These are phyloP conservation scores for Herpotrichia juniperi DNA, from an alignment of 2,329 filamentous ascomycete species.

Conservation along the genomic window DNA sequence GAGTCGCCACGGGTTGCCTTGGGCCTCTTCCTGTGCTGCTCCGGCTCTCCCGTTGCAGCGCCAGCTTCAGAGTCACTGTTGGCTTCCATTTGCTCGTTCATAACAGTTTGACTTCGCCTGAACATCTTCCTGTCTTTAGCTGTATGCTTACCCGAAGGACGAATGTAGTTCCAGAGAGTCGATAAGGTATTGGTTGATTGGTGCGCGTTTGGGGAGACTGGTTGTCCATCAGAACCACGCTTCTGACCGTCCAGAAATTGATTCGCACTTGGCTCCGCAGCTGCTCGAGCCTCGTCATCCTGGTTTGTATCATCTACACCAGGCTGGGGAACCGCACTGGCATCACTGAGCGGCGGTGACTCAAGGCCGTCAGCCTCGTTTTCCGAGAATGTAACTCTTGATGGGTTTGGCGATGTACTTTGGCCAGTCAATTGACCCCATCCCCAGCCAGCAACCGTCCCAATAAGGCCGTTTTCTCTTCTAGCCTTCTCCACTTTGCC, in stretches of 20 bases:
- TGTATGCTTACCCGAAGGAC: constrained; percentile 65
- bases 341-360: constrained; percentile 40
- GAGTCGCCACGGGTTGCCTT: constrained; percentile 58
- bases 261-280: constrained; percentile 35
- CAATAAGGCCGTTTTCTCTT: constrained; percentile 87
- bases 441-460: constrained; percentile 90
- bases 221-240: constrained; percentile 27
- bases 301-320: constrained; percentile 68
- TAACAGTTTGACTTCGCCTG: constrained; percentile 43
- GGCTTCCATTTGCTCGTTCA: constrained; percentile 24
- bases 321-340: constrained; percentile 72
- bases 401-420: constrained; percentile 66
- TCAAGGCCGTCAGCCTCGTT: constrained; percentile 34
- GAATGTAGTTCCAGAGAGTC: constrained; percentile 76
- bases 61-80: constrained; percentile 11
- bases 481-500: constrained; percentile 93
- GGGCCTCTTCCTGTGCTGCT: constrained; percentile 45
- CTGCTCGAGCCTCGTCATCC: constrained; percentile 63
- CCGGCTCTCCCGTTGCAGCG: constrained; percentile 17
- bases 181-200: constrained; percentile 49
- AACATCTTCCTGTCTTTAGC: constrained; percentile 70
- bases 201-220: constrained; percentile 25
- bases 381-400: constrained; percentile 36
- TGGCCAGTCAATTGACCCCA: constrained; percentile 88
- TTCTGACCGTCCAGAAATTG: constrained; percentile 38